A percentile compares a stretch with the other conserved stretches of the same genome.
Evolutionary conservation across 2,329 filamentous ascomycete species (phyloP).

Genomic region (Plenodomus tracheiphilus): DNA sequence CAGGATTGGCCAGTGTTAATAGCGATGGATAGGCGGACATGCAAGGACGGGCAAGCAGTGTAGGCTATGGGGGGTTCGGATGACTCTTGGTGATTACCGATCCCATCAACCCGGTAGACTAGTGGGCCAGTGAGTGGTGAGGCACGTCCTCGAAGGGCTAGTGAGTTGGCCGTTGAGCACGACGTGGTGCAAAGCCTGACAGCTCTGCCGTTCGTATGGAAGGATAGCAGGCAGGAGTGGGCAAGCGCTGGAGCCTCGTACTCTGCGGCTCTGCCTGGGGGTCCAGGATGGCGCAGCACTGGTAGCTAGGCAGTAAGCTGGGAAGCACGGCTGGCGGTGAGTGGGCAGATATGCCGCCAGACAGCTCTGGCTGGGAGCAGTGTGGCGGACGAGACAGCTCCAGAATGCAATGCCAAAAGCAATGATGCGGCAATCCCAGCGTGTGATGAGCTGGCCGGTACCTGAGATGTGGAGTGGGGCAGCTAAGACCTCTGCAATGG

Average conservation of each 20-base stretch:
- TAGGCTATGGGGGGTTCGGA: slow-evolving; percentile 29
- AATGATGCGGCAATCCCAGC: slow-evolving; percentile 23
- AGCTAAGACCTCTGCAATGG: slow-evolving; percentile 37
- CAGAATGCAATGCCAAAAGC: slow-evolving; percentile 28
- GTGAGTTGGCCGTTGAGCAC: slow-evolving; percentile 37
- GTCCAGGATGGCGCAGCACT: slow-evolving; percentile 34
- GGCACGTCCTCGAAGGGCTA: slow-evolving; percentile 34
- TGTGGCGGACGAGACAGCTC: slow-evolving; percentile 22
- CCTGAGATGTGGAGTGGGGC: slow-evolving; percentile 26
- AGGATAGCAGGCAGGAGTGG: slow-evolving; percentile 19
- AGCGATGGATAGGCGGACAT: slow-evolving; percentile 27
- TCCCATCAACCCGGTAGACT: slow-evolving; percentile 40
- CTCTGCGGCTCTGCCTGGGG: slow-evolving; percentile 38
- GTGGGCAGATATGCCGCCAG: slow-evolving; percentile 13
- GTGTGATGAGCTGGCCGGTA: slow-evolving; percentile 23
- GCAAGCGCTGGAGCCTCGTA: slow-evolving; percentile 23
- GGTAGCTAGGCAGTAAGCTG: slow-evolving; percentile 35
- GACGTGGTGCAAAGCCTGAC: slow-evolving; percentile 40
- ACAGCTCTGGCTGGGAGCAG: slow-evolving; percentile 22
- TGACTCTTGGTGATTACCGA: slow-evolving; percentile 40
- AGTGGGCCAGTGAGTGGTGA: slow-evolving; percentile 31
- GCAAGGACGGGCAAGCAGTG: slow-evolving; percentile 34
- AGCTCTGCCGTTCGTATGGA: slow-evolving; percentile 24
- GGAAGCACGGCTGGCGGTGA: slow-evolving; percentile 29
- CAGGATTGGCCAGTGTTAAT: slow-evolving; percentile 28